phyloP scores from a whole-genome alignment of 768 basidiomycete genomes.

The Pisolithus sp. region DNA sequence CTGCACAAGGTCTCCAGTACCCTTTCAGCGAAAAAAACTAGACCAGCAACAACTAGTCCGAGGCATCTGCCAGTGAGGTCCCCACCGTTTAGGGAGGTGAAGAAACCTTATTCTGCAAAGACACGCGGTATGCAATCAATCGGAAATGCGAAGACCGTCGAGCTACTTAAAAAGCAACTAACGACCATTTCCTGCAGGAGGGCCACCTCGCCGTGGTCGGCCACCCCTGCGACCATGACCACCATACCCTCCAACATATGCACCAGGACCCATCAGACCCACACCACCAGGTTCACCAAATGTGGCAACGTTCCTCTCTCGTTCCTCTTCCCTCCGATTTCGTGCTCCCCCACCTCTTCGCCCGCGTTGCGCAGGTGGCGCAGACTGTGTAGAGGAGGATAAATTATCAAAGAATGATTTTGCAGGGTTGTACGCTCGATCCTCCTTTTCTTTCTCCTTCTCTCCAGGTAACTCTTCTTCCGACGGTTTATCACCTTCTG shows the following conservation, averaged over 20 bases:
- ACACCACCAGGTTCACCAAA: constrained; percentile 83
- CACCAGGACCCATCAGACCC: constrained; percentile 70
- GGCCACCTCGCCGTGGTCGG: constrained; percentile 33
- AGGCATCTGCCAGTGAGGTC: too few relatives aligned
- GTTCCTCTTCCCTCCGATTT: constrained; percentile 74
- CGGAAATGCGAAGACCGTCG: not conserved
- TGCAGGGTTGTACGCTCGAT: constrained; percentile 63
- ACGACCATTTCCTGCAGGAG: constrained; percentile 15
- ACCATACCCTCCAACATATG: constrained; percentile 75
- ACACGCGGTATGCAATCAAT: too few relatives aligned
- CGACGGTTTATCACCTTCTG: constrained; percentile 25
- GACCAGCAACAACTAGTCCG: too few relatives aligned
- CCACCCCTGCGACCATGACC: constrained; percentile 53
- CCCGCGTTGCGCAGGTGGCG: constrained; percentile 26
- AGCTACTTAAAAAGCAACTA: constrained; percentile 4
- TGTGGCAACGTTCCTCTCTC: constrained; percentile 79
- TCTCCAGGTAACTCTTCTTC: constrained; percentile 23
- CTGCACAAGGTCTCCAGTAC: too few relatives aligned
- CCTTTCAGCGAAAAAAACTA: too few relatives aligned
- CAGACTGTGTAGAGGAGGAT: constrained; percentile 41
- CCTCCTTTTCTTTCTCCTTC: constrained; percentile 34
- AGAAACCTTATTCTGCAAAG: too few relatives aligned
- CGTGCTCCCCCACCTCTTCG: constrained; percentile 47
- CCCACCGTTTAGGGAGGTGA: too few relatives aligned
- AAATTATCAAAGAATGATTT: constrained; percentile 78